Base-by-base conservation (phyloP, 129 eudicot species). In the Artemisia annua region DNA sequence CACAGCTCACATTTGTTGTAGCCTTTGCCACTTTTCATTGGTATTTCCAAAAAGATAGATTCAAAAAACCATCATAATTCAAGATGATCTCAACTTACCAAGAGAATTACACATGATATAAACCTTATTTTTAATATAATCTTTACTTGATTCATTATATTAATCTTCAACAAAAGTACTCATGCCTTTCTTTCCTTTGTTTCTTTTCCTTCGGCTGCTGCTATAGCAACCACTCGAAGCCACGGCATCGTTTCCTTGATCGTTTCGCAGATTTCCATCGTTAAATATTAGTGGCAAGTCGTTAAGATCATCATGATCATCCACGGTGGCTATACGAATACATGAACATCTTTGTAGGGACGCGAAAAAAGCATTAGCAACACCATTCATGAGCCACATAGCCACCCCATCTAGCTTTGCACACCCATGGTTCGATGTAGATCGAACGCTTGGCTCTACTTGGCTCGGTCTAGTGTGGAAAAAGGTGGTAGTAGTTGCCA, bases 261-360 rank as follows among this genome's bases (percentile, higher is more conserved):
- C 79, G 30, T 73, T 72, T 67, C 77, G 68, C 55, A 48, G 43
- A 67, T 83, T 83, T 6, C 72, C 87, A 16, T 80, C 85, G 8
- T 80, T 78, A 44, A 50, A 62, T 58, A 86, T 80, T 24, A 86
- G 71, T 0, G 91, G 91, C 81, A 86, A 8, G n/a, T 87, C 84
- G 46, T 83, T 59, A 57, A 63, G 12, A 32, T 70, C 78, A 2
- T 83, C 87, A 1, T 78, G 79, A 71, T 87, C 86, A 58, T 83
- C 88, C 1, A 72, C 64, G 0, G 92, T 86, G 10, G 85, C 81
- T 12, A 86, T 83, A 15, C 85, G 83, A 48, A 86, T 86, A 73
- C 91, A 86, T 2, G 91, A 86, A 69, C 91, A 86, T 48, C 87
- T 65, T 46, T 86, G 83, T 10, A 86, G 71, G 18, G 91, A 86